Percentiles rank a stretch among this genome's conserved stretches.
Conservation (phyloP, 177 flowering plant genomes). For the Vitis hybrid region DNA sequence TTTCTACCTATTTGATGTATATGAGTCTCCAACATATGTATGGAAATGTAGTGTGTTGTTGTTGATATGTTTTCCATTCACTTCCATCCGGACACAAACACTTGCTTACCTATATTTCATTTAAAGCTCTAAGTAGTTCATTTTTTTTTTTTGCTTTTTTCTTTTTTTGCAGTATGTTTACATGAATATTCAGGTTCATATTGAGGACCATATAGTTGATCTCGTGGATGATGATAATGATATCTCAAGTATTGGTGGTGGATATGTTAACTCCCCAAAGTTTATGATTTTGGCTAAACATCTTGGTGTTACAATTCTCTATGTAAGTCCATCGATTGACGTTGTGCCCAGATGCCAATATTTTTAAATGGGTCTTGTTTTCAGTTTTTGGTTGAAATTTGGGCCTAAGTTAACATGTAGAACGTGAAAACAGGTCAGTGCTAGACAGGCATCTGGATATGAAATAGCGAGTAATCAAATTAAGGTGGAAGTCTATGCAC, state of each 20-base stretch:
- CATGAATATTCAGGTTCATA: conserved; percentile 74
- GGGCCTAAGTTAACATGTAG: conserved; percentile 1
- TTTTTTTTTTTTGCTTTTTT: too few species aligned
- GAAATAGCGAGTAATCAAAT: conserved; percentile 67
- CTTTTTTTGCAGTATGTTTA: conserved; percentile 49
- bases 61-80: too few species aligned
- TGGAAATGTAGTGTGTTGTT: too few species aligned
- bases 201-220: conserved; percentile 63
- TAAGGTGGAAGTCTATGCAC: conserved; percentile 82
- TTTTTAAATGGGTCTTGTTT: not conserved
- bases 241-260: conserved; percentile 24
- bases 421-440: conserved; percentile 58
- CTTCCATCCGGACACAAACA: too few species aligned
- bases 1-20: too few species aligned
- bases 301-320: conserved; percentile 72
- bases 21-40: too few species aligned
- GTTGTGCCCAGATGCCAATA: not conserved
- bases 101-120: too few species aligned
- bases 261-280: conserved; percentile 32
- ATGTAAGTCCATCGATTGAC: conserved; percentile 45
- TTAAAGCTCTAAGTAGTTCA: too few species aligned
- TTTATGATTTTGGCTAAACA: conserved; percentile 51
- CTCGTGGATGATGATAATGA: conserved; percentile 38
- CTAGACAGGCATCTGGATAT: conserved; percentile 67
- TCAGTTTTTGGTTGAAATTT: not conserved